These are phyloP conservation scores for Monotropa hypopitys DNA, from an alignment of 179 eudicot species.

Conservation along the genomic window DNA sequence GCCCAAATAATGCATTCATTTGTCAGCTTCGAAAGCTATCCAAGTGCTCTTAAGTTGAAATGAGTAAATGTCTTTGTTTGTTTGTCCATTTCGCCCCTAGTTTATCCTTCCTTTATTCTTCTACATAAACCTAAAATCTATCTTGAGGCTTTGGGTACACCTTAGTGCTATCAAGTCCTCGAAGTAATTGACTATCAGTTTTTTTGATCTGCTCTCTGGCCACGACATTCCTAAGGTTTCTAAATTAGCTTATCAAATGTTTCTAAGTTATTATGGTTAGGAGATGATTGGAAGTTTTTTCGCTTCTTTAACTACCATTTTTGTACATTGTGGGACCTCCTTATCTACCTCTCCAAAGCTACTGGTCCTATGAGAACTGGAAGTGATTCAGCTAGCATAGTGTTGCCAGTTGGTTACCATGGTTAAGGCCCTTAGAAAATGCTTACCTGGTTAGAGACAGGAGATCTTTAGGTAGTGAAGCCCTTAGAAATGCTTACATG, in stretches of 20 bases:
- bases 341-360: background rate
- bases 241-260: background rate
- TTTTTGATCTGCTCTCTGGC: background rate
- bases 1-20: background rate
- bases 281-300: background rate
- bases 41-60: background rate
- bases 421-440: background rate
- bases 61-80: background rate
- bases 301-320: background rate
- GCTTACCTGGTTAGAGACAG: background rate
- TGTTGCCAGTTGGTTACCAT: background rate
- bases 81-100: background rate
- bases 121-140: background rate
- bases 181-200: background rate
- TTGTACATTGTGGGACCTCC: background rate
- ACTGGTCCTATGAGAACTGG: background rate
- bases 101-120: background rate
- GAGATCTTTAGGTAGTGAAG: too few species aligned
- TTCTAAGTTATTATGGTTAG: background rate
- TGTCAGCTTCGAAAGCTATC: background rate
- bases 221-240: background rate
- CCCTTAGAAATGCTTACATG: background rate
- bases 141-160: background rate
- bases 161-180: background rate
- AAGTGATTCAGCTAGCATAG: background rate